A percentile compares a stretch with the other conserved stretches of the same genome.
phyloP scores from a whole-genome alignment of 805 yeast genomes.

The Jamesozyma hellenica region DNA sequence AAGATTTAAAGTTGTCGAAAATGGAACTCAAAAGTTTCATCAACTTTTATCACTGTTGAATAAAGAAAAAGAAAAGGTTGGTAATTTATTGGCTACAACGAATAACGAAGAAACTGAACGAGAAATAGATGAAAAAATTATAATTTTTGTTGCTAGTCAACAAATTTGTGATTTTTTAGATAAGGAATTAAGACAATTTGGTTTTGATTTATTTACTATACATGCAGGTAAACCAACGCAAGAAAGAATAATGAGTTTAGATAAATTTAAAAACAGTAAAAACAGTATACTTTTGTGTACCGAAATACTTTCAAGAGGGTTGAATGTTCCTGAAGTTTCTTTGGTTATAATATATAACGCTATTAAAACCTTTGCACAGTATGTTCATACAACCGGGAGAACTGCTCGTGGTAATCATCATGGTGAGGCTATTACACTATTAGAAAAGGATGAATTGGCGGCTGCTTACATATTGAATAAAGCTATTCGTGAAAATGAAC shows the following conservation, averaged over 20 bases:
- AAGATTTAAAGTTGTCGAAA: conserved; percentile 47
- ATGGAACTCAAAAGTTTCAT: conserved; percentile 46
- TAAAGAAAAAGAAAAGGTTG: neutral
- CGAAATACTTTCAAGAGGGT: conserved; percentile 88
- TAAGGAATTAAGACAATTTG: conserved; percentile 38
- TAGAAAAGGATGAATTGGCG: conserved; percentile 53
- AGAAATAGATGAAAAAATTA: conserved; percentile 38
- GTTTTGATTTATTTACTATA: conserved; percentile 50
- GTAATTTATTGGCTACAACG: neutral
- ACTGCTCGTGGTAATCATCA: conserved; percentile 84
- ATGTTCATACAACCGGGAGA: conserved; percentile 91
- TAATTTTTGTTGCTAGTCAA: conserved; percentile 84
- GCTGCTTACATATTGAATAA: conserved; percentile 49
- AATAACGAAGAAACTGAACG: conserved; percentile 21
- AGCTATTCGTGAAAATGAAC: conserved; percentile 40
- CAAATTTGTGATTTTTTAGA: conserved; percentile 69
- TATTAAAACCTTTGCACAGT: conserved; percentile 87
- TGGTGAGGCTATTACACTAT: conserved; percentile 70
- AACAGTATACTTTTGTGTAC: conserved; percentile 72
- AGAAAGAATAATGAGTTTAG: conserved; percentile 67
- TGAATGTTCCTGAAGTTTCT: conserved; percentile 80
- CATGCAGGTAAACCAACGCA: conserved; percentile 90
- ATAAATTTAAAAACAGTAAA: conserved; percentile 54
- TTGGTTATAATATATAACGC: conserved; percentile 75
- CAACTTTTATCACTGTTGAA: conserved; percentile 43